Percentiles rank a stretch among this genome's conserved stretches.
Evolutionary conservation across 805 yeast species (phyloP).

Genomic region (Lipomyces lipofer): DNA sequence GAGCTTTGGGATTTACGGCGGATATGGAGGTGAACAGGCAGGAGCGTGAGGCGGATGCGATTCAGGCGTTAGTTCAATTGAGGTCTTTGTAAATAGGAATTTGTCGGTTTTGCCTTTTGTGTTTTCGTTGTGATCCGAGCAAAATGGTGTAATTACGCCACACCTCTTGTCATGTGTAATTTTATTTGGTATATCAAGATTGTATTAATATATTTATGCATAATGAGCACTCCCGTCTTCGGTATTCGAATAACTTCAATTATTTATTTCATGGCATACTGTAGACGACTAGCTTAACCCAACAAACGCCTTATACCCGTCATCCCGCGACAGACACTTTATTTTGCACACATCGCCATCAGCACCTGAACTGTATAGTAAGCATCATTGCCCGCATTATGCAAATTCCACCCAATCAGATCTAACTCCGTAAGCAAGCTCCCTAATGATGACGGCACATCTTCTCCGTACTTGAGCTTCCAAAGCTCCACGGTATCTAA

Average conservation of each 20-base stretch:
- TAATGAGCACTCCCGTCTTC: neutral
- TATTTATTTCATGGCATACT: too few species aligned
- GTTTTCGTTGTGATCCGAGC: neutral
- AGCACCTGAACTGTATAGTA: slow-evolving; percentile 23
- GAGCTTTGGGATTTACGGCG: neutral
- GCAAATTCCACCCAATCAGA: slow-evolving; percentile 18
- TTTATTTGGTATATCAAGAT: too few species aligned
- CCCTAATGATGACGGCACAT: slow-evolving; percentile 3
- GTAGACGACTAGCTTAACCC: too few species aligned
- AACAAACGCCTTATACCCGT: too few species aligned
- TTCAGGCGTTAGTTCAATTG: slow-evolving; percentile 31
- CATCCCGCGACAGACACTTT: too few species aligned
- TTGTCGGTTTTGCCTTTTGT: slow-evolving; percentile 1
- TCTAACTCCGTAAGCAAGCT: neutral
- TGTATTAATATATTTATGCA: too few species aligned
- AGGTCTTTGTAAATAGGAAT: slow-evolving; percentile 30
- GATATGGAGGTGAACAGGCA: neutral
- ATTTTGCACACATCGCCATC: slow-evolving; percentile 2
- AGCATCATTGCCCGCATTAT: slow-evolving; percentile 32
- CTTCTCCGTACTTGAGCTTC: slow-evolving; percentile 4
- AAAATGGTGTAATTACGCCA: too few species aligned
- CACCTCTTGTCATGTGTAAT: too few species aligned
- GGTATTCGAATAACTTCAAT: too few species aligned
- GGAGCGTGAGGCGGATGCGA: slow-evolving; percentile 31
- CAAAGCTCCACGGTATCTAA: slow-evolving; percentile 15